phyloP scores from a whole-genome alignment of 2,329 filamentous ascomycete genomes.

The Fusarium algeriense region DNA sequence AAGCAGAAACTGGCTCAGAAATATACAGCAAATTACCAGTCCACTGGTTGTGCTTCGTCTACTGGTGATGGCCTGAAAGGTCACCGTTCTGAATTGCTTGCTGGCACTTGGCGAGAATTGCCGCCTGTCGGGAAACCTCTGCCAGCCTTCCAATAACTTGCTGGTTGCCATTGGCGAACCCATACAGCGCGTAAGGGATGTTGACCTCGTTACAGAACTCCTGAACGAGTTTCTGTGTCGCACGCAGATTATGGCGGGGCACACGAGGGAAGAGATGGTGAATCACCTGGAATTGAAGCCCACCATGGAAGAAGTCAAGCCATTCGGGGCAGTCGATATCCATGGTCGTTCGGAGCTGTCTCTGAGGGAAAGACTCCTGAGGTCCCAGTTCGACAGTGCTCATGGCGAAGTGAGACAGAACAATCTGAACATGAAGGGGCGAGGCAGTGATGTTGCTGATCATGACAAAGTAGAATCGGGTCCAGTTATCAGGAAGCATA shows the following conservation, averaged over 20 bases:
- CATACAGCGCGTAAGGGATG: constrained; percentile 87
- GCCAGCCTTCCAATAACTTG: constrained; percentile 81
- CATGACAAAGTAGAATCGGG: constrained; percentile 80
- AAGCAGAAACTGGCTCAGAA: not conserved
- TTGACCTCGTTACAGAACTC: constrained; percentile 85
- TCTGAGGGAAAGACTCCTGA: constrained; percentile 88
- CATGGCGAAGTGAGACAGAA: constrained; percentile 93
- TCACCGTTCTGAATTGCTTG: constrained; percentile 58
- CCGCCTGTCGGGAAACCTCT: constrained; percentile 83
- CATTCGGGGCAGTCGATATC: constrained; percentile 89
- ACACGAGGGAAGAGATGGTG: constrained; percentile 88
- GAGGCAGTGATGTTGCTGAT: constrained; percentile 85
- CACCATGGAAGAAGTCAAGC: constrained; percentile 91
- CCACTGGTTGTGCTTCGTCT: not conserved
- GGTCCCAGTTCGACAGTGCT: constrained; percentile 87
- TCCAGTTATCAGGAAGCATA: constrained; percentile 75
- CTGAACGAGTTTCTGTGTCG: constrained; percentile 79
- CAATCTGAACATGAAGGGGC: constrained; percentile 89
- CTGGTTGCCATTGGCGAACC: constrained; percentile 86
- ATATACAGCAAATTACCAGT: constrained; percentile 28
- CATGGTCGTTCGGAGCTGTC: constrained; percentile 94
- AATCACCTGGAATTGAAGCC: constrained; percentile 89
- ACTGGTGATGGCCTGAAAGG: constrained; percentile 38
- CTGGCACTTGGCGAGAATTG: constrained; percentile 81
- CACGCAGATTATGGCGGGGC: constrained; percentile 85